These are phyloP conservation scores for Mycena floridula DNA, from an alignment of 768 basidiomycete species.

Conservation along the genomic window DNA sequence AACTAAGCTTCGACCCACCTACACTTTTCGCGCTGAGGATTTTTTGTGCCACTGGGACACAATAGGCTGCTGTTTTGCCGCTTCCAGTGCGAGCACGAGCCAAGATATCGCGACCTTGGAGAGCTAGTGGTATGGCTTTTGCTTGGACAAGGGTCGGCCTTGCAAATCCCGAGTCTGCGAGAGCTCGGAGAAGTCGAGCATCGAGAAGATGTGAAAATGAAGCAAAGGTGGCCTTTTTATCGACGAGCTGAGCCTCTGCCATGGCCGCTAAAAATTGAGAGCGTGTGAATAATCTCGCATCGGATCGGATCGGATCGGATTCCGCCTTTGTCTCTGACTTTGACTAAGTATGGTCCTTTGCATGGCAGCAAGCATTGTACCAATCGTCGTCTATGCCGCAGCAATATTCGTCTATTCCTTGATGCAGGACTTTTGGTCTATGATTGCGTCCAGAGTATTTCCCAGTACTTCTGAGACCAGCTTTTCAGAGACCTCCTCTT, in stretches of 20 bases:
- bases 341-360: too few relatives aligned
- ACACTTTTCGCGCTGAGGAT: constrained; percentile 77
- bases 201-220: constrained; percentile 78
- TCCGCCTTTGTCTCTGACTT: too few relatives aligned
- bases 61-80: constrained; percentile 96
- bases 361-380: too few relatives aligned
- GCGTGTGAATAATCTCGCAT: background rate
- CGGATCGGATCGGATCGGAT: background rate
- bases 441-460: too few relatives aligned
- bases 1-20: constrained; percentile 25
- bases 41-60: constrained; percentile 86
- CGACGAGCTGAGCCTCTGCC: constrained; percentile 41
- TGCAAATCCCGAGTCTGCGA: constrained; percentile 87
- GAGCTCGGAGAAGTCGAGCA: constrained; percentile 75
- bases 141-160: constrained; percentile 89
- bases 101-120: constrained; percentile 86
- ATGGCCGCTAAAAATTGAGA: constrained; percentile 16
- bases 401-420: too few relatives aligned
- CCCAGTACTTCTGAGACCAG: too few relatives aligned
- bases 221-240: constrained; percentile 44
- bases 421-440: too few relatives aligned
- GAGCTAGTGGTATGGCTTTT: constrained; percentile 87
- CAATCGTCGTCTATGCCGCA: too few relatives aligned
- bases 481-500: too few relatives aligned
- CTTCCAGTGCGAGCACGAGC: constrained; percentile 93